phyloP scores from a whole-genome alignment of 352 stramenopile genomes.

The Phytopythium kandeliae region DNA sequence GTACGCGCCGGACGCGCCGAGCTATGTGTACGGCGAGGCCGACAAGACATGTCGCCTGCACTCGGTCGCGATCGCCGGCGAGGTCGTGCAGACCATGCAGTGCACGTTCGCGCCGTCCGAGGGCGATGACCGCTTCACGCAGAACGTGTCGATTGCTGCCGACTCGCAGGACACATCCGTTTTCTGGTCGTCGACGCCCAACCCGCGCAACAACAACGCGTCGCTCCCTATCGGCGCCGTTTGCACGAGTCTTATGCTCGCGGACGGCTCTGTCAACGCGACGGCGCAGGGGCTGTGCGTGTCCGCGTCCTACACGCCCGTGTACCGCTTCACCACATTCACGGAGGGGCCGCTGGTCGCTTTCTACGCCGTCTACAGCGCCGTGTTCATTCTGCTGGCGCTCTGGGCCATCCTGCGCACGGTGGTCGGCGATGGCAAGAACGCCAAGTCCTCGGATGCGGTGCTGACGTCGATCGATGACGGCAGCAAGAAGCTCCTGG shows the following conservation, averaged over 20 bases:
- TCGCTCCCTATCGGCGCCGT: conserved; percentile 24
- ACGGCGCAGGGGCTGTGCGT: conserved; percentile 7
- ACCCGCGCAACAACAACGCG: conserved; percentile 30
- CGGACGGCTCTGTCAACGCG: conserved; percentile 7
- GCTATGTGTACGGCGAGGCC: conserved; percentile 46
- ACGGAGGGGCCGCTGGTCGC: conserved; percentile 5
- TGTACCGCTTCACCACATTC: conserved; percentile 9
- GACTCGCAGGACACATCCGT: conserved; percentile 22
- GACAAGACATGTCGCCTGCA: conserved; percentile 43
- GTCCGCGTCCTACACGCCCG: not conserved
- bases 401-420: conserved; percentile 12
- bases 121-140: conserved; percentile 24
- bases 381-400: conserved; percentile 8
- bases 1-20: conserved; percentile 50
- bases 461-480: conserved; percentile 19
- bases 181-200: conserved; percentile 34
- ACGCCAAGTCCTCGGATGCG: conserved; percentile 7
- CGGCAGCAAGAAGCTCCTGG: conserved; percentile 47
- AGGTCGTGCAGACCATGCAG: conserved; percentile 28
- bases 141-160: conserved; percentile 18
- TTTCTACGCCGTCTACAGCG: conserved; percentile 9
- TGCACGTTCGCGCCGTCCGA: conserved; percentile 30
- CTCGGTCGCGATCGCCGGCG: conserved; percentile 18
- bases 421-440: not conserved
- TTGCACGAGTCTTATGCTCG: conserved; percentile 15